A percentile compares a stretch with the other conserved stretches of the same genome.
Evolutionary conservation across 1,284 basidiomycete genomes (phyloP).

Genomic region (Phlebopus sp.): DNA sequence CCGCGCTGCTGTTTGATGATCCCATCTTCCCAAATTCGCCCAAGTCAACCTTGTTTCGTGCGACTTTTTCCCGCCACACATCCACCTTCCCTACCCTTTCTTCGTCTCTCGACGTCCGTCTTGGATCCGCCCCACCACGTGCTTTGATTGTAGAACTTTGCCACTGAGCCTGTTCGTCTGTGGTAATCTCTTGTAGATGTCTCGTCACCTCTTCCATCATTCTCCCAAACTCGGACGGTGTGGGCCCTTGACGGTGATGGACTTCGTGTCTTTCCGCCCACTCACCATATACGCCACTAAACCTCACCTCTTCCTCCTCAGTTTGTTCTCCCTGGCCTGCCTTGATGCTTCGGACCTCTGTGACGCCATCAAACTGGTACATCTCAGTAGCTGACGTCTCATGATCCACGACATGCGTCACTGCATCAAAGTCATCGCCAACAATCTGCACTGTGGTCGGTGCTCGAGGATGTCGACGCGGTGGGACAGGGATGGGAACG

Average conservation of each 20-base stretch:
- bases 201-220: slow-evolving; percentile 49
- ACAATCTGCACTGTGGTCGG: slow-evolving; percentile 33
- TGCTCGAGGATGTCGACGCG: slow-evolving; percentile 27
- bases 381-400: slow-evolving; percentile 25
- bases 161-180: slow-evolving; percentile 30
- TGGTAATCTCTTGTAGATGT: slow-evolving; percentile 38
- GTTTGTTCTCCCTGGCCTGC: slow-evolving; percentile 1
- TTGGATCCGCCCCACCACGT: slow-evolving; percentile 3
- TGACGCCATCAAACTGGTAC: slow-evolving; percentile 22
- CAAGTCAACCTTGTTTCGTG: slow-evolving; percentile 31
- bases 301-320: slow-evolving; percentile 16
- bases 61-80: slow-evolving; percentile 52
- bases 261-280: slow-evolving; percentile 30
- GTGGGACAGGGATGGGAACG: slow-evolving; percentile 17
- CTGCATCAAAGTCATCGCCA: slow-evolving; percentile 31
- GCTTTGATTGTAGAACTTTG: slow-evolving; percentile 14
- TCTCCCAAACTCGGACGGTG: slow-evolving; percentile 36
- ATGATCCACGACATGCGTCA: slow-evolving; percentile 26
- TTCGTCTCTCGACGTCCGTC: slow-evolving; percentile 9
- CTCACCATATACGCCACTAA: slow-evolving; percentile 31
- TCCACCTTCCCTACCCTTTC: slow-evolving; percentile 43
- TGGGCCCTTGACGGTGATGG: slow-evolving; percentile 18
- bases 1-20: slow-evolving; percentile 12
- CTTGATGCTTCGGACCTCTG: slow-evolving; percentile 21
- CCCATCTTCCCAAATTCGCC: slow-evolving; percentile 26